Base-by-base conservation (phyloP, 129 eudicot species). In the Scalesia atractyloides region DNA sequence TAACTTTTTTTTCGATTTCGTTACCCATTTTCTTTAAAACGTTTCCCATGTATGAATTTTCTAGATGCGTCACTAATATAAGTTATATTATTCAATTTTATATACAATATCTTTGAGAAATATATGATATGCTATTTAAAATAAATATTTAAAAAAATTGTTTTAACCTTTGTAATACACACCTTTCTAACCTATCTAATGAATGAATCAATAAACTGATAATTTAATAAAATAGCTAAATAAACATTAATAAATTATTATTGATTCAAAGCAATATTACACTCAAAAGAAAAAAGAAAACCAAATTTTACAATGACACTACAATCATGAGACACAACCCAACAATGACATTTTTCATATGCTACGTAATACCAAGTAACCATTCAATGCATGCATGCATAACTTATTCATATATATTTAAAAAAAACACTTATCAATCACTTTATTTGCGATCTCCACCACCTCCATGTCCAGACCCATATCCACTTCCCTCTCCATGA, bases 401-500 rank as follows among this genome's bases (percentile, higher is more conserved):
- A 47, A 37, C 58, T 76, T 76, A 76, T 57, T 68, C 51, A 57
- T 11, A 46, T 10, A 47, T 13, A 47, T 11, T 43, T 53, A 20
- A 7, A 64, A 43, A 67, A 1, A 5, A 51, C 46, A 16, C 0
- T 3, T 41, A 41, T 8, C 46, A 41, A 52, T 15, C 5, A 16
- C 10, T 49, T 76, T 70, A 76, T 64, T 73, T 73, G 43, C 84
- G 82, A 64, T 78, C 77, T 19, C 85, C 90, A 46, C 85, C 90
- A 53, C 89, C 81, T 8, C 88, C 91, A 17, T 83, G 80, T n/a
- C 92, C 89, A 50, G 87, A 85, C 7, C 86, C 80, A 48, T 89
- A 86, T 52, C 96, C 96, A 22, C 91, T 87, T 49, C 82, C 76
- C 14, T 89, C 85, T 2, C 95, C 90, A 3, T 88, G 61, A 69